Percentiles rank a stretch among this genome's conserved stretches.
These are phyloP conservation scores for Brassica carinata DNA, from an alignment of 345 rosid genomes.

Conservation along the genomic window DNA sequence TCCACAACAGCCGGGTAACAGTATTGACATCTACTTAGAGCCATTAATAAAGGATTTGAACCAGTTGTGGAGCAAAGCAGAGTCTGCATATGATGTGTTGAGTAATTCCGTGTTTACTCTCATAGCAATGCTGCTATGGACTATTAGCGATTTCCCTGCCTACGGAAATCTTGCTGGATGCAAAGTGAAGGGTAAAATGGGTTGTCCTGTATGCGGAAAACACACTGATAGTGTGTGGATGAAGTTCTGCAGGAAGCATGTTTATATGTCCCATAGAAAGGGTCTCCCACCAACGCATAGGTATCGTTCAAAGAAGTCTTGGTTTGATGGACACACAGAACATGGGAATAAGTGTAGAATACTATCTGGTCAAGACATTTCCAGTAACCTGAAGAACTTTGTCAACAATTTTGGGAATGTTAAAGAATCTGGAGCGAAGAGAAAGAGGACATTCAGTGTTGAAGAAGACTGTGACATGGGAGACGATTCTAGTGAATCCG, in stretches of 20 bases:
- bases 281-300: neutral
- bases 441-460: neutral
- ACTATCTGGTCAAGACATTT: neutral
- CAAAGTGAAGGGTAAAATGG: too few species aligned
- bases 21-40: too few species aligned
- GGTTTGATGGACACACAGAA: neutral
- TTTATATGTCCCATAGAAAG: neutral
- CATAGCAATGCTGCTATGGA: too few species aligned
- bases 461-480: neutral
- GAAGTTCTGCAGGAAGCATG: neutral
- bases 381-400: neutral
- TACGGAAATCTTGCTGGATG: too few species aligned
- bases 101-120: too few species aligned
- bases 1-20: too few species aligned
- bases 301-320: neutral
- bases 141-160: too few species aligned
- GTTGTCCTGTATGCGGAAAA: too few species aligned
- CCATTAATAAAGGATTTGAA: too few species aligned
- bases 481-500: neutral
- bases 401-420: neutral
- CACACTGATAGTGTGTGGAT: neutral
- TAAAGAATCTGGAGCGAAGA: neutral
- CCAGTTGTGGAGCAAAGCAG: too few species aligned
- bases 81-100: too few species aligned
- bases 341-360: neutral